phyloP scores from a whole-genome alignment of 805 yeast species.

The Hanseniaspora hatyaiensis region DNA sequence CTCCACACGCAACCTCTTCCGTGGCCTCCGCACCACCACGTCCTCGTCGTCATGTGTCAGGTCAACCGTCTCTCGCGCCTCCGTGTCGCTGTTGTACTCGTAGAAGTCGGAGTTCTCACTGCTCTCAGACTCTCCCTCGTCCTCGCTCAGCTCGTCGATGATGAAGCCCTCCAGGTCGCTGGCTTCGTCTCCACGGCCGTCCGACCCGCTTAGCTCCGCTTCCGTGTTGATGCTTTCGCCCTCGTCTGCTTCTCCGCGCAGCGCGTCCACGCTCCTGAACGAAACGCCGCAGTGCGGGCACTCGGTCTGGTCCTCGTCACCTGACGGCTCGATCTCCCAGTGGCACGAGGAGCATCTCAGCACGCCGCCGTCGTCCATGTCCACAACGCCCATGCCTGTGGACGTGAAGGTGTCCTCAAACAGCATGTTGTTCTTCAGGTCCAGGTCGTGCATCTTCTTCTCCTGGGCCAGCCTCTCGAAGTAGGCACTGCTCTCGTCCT shows the following conservation, averaged over 20 bases:
- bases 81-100: conserved; percentile 8
- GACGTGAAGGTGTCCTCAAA: conserved; percentile 42
- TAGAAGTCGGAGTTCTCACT: conserved; percentile 15
- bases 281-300: conserved; percentile 59
- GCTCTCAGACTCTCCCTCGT: conserved; percentile 2
- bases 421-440: conserved; percentile 30
- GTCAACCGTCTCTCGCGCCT: conserved; percentile 14
- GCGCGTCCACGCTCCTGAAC: conserved; percentile 29
- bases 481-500: conserved; percentile 23
- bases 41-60: conserved; percentile 19
- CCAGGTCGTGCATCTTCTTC: conserved; percentile 32
- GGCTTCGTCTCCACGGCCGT: conserved; percentile 13
- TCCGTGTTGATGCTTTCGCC: conserved; percentile 16
- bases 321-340: conserved; percentile 47
- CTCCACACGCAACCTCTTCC: neutral
- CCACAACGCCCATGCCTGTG: conserved; percentile 42
- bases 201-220: conserved; percentile 10
- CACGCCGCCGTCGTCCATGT: conserved; percentile 53
- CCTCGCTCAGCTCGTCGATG: conserved; percentile 14
- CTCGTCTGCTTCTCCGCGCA: conserved; percentile 14
- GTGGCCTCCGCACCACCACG: conserved; percentile 12
- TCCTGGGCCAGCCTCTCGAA: conserved; percentile 11
- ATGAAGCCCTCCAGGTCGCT: conserved; percentile 17
- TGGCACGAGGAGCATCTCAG: conserved; percentile 65
- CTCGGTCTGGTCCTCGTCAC: conserved; percentile 37